phyloP scores from a whole-genome alignment of 257 asterid genomes.

The Solanum chaucha region DNA sequence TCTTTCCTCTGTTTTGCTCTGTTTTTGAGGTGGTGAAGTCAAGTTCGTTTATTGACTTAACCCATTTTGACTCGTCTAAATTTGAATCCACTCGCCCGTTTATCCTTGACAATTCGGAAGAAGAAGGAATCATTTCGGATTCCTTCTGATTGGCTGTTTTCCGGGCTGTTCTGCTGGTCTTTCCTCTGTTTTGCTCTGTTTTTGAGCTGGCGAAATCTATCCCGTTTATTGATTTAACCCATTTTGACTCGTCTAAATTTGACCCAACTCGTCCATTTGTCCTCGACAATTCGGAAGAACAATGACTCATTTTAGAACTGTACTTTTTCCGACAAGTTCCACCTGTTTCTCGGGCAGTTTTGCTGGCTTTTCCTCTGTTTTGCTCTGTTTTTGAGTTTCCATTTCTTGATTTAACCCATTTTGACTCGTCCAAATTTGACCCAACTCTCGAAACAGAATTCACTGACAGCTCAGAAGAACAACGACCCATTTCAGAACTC shows the following conservation, averaged over 20 bases:
- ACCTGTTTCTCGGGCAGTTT: background rate
- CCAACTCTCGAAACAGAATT: background rate
- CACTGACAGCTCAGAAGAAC: conserved; percentile 14
- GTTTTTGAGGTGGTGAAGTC: background rate
- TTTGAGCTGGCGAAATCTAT: background rate
- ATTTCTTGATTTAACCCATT: background rate
- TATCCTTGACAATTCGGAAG: background rate
- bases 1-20: background rate
- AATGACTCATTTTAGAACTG: conserved; percentile 11
- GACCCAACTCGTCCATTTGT: background rate
- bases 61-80: background rate
- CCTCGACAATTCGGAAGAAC: conserved; percentile 11
- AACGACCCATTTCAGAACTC: conserved; percentile 17
- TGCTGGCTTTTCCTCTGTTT: background rate
- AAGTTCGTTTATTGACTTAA: background rate
- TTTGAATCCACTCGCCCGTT: background rate
- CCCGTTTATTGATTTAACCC: background rate
- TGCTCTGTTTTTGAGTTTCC: background rate
- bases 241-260: background rate
- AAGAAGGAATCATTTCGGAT: conserved; percentile 15
- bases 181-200: background rate
- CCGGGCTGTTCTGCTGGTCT: background rate
- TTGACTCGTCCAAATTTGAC: background rate
- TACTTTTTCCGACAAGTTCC: background rate
- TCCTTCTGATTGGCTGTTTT: conserved; percentile 1